Percentiles rank a stretch among this genome's conserved stretches.
Conservation (phyloP, 371 early-diverging fungal species). For the Batrachochytrium dendrobatidis region DNA sequence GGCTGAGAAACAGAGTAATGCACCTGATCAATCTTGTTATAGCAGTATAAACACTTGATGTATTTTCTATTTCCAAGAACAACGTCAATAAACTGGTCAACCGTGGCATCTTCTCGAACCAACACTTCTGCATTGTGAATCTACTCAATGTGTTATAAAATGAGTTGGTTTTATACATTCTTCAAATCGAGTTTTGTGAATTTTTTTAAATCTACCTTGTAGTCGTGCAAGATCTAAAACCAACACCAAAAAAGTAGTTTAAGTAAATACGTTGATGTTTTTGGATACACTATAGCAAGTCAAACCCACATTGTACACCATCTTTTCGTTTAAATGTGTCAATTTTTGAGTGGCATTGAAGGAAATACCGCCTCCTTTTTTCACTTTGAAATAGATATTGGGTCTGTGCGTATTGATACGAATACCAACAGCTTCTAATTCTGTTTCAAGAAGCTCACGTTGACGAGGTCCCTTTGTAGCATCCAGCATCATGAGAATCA, state of each 20-base stretch:
- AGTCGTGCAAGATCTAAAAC: slow-evolving; percentile 85
- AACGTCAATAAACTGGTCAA: slow-evolving; percentile 99
- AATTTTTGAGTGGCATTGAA: slow-evolving; percentile 89
- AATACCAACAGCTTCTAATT: slow-evolving; percentile 98
- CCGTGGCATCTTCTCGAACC: slow-evolving; percentile 93
- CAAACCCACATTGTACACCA: slow-evolving; percentile 62
- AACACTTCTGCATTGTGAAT: slow-evolving; percentile 99
- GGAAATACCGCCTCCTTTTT: slow-evolving; percentile 97
- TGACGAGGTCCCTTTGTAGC: slow-evolving; percentile 86
- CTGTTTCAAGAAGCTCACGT: slow-evolving; percentile 82
- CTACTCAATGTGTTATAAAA: too few species aligned
- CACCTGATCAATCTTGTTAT: slow-evolving; percentile 95
- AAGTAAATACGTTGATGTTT: neutral
- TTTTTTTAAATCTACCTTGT: slow-evolving; percentile 43
- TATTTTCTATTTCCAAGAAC: slow-evolving; percentile 97
- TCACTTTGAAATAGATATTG: slow-evolving; percentile 94
- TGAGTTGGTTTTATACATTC: too few species aligned
- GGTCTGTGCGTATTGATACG: slow-evolving; percentile 88
- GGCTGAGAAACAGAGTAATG: slow-evolving; percentile 9
- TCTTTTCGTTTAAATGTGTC: slow-evolving; percentile 80
- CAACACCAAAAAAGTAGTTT: neutral
- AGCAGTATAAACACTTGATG: slow-evolving; percentile 87
- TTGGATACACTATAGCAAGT: neutral
- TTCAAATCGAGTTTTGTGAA: too few species aligned
- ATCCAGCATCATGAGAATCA: slow-evolving; percentile 73